A percentile compares a stretch with the other conserved stretches of the same genome.
These are phyloP conservation scores for Ophiostoma angusticollis DNA, from an alignment of 2,329 filamentous ascomycete species.

Conservation along the genomic window DNA sequence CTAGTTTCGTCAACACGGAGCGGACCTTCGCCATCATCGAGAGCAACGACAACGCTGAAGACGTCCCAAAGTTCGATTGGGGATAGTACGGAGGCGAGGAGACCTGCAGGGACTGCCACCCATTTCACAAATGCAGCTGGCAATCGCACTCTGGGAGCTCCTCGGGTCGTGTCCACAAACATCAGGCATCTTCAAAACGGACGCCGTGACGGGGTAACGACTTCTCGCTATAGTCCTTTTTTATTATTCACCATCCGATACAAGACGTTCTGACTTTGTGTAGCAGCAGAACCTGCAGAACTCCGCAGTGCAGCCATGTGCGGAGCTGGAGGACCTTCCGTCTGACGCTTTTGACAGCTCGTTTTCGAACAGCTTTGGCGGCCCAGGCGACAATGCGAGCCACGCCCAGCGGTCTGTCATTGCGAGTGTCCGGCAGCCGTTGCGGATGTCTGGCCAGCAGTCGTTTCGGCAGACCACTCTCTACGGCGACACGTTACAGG, in stretches of 20 bases:
- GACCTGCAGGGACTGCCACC: no score
- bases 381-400: no score
- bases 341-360: slow-evolving; percentile 57
- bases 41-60: neutral
- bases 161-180: neutral
- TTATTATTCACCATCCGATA: neutral
- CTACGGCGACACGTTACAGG: slow-evolving; percentile 29
- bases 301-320: neutral
- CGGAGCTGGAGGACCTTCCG: slow-evolving; percentile 41
- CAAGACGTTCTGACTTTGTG: neutral
- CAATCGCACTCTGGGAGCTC: neutral
- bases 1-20: neutral
- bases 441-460: slow-evolving; percentile 15
- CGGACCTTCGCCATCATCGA: neutral
- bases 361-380: slow-evolving; percentile 26
- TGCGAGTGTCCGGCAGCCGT: slow-evolving; percentile 7
- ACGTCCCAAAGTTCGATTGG: no score
- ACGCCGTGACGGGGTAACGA: neutral
- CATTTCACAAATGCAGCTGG: neutral
- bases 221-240: neutral
- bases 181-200: neutral
- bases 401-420: slow-evolving; percentile 13
- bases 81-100: no score
- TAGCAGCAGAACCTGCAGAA: neutral
- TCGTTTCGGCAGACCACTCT: slow-evolving; percentile 42